Conservation (phyloP, 441 rosid genomes). For the Erodium moschatum region DNA sequence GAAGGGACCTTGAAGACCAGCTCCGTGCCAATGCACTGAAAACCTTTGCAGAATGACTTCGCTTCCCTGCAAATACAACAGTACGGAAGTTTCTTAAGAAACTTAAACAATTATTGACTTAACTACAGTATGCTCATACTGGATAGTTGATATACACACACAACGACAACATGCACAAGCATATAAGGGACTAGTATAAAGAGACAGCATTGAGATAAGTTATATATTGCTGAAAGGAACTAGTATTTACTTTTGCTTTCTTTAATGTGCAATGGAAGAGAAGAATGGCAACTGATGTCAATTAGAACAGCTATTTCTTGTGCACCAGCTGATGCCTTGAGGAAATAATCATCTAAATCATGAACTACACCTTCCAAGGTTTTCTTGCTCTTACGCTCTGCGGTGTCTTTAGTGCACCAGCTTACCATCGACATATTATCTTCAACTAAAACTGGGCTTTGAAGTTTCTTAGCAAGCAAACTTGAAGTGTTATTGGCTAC, state of each 20-base stretch:
- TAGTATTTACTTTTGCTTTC: conserved; percentile 54
- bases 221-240: conserved; percentile 10
- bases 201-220: background rate
- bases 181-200: background rate
- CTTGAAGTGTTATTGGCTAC: conserved; percentile 23
- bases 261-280: conserved; percentile 38
- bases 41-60: conserved; percentile 74
- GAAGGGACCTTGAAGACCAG: conserved; percentile 82
- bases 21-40: conserved; percentile 84
- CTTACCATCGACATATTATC: conserved; percentile 53
- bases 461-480: conserved; percentile 32
- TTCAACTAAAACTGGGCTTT: conserved; percentile 36
- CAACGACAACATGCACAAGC: background rate
- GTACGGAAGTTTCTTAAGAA: conserved; percentile 25
- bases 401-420: conserved; percentile 41
- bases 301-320: conserved; percentile 67
- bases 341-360: conserved; percentile 81
- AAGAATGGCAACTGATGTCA: conserved; percentile 46
- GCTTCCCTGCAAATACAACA: conserved; percentile 41
- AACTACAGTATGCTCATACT: background rate
- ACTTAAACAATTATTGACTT: background rate
- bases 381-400: conserved; percentile 44
- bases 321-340: conserved; percentile 66
- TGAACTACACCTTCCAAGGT: conserved; percentile 60
- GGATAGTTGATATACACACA: background rate